Evolutionary conservation across 306 rosid species (phyloP).

Genomic region (Ormosia semicastrata): DNA sequence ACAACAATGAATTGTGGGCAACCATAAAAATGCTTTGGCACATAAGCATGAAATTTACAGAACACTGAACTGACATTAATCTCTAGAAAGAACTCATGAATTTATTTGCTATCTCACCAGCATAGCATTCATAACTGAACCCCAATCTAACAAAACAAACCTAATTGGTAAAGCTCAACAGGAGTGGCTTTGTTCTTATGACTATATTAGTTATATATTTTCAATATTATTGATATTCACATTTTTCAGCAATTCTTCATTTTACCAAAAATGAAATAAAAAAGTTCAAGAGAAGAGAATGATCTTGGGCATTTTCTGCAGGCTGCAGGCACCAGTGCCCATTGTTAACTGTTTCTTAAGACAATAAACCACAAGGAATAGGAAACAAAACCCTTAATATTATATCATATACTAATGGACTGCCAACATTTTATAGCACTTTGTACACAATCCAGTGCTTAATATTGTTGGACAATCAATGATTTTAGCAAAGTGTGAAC

Average conservation of each 20-base stretch:
- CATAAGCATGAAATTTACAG: conserved; percentile 20
- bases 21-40: neutral
- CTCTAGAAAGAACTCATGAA: neutral
- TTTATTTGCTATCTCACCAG: neutral
- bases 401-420: neutral
- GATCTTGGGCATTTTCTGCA: neutral
- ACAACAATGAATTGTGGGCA: neutral
- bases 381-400: neutral
- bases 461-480: neutral
- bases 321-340: neutral
- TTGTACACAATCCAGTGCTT: neutral
- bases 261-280: neutral
- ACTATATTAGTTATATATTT: neutral
- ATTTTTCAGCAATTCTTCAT: neutral
- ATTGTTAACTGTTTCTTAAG: neutral
- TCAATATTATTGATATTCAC: neutral
- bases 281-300: neutral
- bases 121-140: neutral
- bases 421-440: neutral
- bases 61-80: neutral
- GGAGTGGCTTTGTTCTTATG: neutral
- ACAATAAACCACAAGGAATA: neutral
- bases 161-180: neutral
- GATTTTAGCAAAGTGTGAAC: neutral
- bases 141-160: neutral